Evolutionary conservation across 2,329 filamentous ascomycete species (phyloP).

Genomic region (Stachybotrys chartarum): DNA sequence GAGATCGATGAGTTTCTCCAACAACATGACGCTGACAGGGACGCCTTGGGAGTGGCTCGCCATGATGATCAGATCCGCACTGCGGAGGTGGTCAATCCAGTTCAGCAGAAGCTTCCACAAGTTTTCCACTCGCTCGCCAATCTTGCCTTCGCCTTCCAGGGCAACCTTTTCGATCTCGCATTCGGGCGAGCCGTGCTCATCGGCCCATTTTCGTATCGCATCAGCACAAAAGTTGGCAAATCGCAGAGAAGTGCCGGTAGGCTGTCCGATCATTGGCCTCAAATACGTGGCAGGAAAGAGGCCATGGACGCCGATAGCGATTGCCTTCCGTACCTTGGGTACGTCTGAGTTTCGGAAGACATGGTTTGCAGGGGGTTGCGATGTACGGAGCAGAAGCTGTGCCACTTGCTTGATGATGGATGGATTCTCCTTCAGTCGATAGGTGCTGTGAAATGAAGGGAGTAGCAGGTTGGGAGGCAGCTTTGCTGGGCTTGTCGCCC

Average conservation of each 20-base stretch:
- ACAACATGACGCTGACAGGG: slow-evolving; percentile 83
- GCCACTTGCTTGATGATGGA: slow-evolving; percentile 63
- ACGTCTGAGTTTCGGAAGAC: slow-evolving; percentile 63
- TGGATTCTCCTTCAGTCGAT: slow-evolving; percentile 58
- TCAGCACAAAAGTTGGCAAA: slow-evolving; percentile 85
- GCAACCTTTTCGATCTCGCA: slow-evolving; percentile 89
- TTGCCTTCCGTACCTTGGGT: slow-evolving; percentile 71
- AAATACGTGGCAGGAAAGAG: slow-evolving; percentile 84
- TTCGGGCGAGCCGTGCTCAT: slow-evolving; percentile 63
- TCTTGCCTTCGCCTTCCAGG: slow-evolving; percentile 89
- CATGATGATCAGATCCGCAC: slow-evolving; percentile 84
- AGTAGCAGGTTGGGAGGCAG: slow-evolving; percentile 55
- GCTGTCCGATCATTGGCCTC: slow-evolving; percentile 86
- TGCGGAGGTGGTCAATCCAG: slow-evolving; percentile 85
- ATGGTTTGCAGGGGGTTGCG: slow-evolving; percentile 56
- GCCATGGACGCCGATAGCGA: slow-evolving; percentile 92
- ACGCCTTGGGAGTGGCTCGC: slow-evolving; percentile 95
- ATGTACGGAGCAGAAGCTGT: slow-evolving; percentile 47
- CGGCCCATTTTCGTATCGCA: slow-evolving; percentile 77
- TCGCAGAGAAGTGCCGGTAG: slow-evolving; percentile 88
- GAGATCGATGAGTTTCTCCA: slow-evolving; percentile 87
- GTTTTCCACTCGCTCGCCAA: slow-evolving; percentile 81
- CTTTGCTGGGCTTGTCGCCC: slow-evolving; percentile 39
- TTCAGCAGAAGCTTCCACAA: slow-evolving; percentile 92
- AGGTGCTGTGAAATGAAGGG: slow-evolving; percentile 63